A percentile compares a stretch with the other conserved stretches of the same genome.
Evolutionary conservation across 1,139 yeast species (phyloP).

Genomic region (Pichia norvegensis): DNA sequence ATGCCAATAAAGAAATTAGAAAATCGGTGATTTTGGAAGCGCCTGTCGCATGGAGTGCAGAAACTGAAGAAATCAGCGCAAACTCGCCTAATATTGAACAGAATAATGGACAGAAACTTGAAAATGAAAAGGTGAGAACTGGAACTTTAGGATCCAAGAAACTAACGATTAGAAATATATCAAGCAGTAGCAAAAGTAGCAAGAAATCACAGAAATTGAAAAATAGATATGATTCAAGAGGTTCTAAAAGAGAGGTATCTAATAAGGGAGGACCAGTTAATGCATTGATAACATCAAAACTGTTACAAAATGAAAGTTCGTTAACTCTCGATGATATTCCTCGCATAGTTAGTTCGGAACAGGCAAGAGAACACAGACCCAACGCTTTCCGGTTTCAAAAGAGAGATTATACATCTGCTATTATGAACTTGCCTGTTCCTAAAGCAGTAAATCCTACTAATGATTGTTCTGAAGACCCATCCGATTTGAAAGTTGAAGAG

Average conservation of each 20-base stretch:
- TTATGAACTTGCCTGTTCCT: conserved; percentile 31
- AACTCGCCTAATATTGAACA: not conserved
- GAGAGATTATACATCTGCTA: conserved; percentile 27
- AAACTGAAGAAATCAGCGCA: conserved; percentile 20
- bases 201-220: not conserved
- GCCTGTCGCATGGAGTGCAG: conserved; percentile 29
- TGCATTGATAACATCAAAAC: conserved; percentile 45
- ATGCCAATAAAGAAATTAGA: conserved; percentile 38
- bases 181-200: not conserved
- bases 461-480: too few species aligned
- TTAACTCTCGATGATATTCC: conserved; percentile 94
- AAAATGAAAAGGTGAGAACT: not conserved
- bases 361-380: conserved; percentile 86
- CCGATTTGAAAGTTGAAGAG: not conserved
- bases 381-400: conserved; percentile 70
- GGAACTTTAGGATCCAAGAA: conserved; percentile 10
- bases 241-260: not conserved
- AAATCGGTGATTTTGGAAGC: conserved; percentile 43
- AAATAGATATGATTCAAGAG: not conserved
- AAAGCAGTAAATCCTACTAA: conserved; percentile 25
- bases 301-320: conserved; percentile 73
- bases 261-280: conserved; percentile 1
- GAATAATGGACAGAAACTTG: not conserved
- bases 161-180: conserved; percentile 6
- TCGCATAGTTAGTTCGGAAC: conserved; percentile 93